Percentiles rank a stretch among this genome's conserved stretches.
phyloP scores from a whole-genome alignment of 2,329 filamentous ascomycete species.

The Botrytis hyacinthi region DNA sequence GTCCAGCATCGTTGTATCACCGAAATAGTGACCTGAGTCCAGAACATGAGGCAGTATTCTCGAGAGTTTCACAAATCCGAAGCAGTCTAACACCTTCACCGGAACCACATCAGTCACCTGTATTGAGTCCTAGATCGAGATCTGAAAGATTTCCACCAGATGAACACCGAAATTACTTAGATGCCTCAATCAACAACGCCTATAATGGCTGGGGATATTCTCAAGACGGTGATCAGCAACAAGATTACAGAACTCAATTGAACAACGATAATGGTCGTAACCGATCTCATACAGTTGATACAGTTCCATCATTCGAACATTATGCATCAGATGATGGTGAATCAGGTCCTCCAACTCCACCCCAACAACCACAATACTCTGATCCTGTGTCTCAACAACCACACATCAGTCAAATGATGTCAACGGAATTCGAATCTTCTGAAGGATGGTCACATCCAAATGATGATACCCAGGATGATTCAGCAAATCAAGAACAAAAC shows the following conservation, averaged over 20 bases:
- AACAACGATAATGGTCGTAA: background rate
- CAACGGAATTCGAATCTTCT: slow-evolving; percentile 1
- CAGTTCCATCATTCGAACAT: slow-evolving; percentile 31
- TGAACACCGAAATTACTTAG: slow-evolving; percentile 9
- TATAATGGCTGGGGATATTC: slow-evolving; percentile 4
- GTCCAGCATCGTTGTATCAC: slow-evolving; percentile 2
- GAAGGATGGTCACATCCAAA: slow-evolving; percentile 12
- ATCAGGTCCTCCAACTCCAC: slow-evolving; percentile 14
- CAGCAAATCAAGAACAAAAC: background rate
- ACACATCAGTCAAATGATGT: slow-evolving; percentile 22
- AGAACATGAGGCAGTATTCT: slow-evolving; percentile 20
- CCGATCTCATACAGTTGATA: slow-evolving; percentile 31
- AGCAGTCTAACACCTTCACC: slow-evolving; percentile 1
- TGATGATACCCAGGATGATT: background rate
- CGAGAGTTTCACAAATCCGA: slow-evolving; percentile 15
- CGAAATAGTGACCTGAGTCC: slow-evolving; percentile 9
- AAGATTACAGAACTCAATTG: background rate
- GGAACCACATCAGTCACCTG: slow-evolving; percentile 2
- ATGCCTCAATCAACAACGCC: slow-evolving; percentile 11
- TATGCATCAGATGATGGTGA: slow-evolving; percentile 29
- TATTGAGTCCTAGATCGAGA: background rate
- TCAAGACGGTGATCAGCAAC: slow-evolving; percentile 1
- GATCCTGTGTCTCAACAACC: background rate
- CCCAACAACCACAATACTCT: slow-evolving; percentile 7
- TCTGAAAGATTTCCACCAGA: slow-evolving; percentile 3